A percentile compares a stretch with the other conserved stretches of the same genome.
Evolutionary conservation across 176 grass and related monocot genomes (phyloP).

Genomic region (Eragrostis curvula): DNA sequence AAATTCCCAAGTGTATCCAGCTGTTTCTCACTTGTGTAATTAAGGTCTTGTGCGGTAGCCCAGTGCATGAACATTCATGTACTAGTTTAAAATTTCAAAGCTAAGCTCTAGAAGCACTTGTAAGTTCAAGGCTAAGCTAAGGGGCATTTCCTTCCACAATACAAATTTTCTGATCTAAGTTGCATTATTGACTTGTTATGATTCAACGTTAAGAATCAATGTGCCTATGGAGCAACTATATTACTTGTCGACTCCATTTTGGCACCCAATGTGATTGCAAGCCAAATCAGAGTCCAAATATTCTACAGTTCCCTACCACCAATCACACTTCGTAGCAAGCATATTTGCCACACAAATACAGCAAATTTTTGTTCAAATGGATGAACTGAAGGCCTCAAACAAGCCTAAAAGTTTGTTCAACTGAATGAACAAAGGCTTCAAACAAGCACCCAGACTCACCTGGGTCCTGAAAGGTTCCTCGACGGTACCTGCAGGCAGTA

Average conservation of each 20-base stretch:
- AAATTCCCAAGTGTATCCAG: background rate
- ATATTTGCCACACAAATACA: background rate
- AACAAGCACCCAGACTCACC: conserved; percentile 48
- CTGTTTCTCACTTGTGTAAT: background rate
- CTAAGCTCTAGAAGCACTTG: background rate
- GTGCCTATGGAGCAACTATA: background rate
- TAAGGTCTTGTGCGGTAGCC: background rate
- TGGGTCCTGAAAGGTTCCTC: conserved; percentile 68
- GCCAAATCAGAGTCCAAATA: background rate
- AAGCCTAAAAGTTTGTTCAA: background rate
- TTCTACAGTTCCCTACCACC: background rate
- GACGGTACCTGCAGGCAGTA: conserved; percentile 55
- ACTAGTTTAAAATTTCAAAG: conserved; percentile 4
- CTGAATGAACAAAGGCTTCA: conserved; percentile 10
- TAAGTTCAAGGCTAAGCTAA: conserved; percentile 7
- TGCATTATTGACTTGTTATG: background rate
- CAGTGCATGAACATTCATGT: conserved; percentile 20
- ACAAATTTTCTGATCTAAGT: background rate
- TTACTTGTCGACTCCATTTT: background rate
- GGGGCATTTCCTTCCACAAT: background rate
- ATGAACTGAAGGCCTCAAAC: background rate
- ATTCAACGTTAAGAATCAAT: background rate
- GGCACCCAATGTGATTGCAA: background rate
- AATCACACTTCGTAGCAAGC: background rate
- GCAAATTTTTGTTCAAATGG: background rate